phyloP scores from a whole-genome alignment of 179 eudicot genomes.

The Dionaea muscipula region DNA sequence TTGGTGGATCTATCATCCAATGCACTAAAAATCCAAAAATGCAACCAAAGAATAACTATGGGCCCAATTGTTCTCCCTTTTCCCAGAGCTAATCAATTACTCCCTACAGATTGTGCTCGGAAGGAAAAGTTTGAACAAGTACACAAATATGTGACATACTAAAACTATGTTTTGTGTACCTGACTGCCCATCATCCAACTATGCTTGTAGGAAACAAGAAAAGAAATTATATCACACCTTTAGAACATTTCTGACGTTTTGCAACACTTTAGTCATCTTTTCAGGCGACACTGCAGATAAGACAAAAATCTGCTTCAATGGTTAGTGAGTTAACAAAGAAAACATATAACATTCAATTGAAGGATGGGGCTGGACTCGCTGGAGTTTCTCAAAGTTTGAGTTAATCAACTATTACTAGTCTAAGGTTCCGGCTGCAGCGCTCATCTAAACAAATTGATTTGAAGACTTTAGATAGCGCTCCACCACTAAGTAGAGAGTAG shows the following conservation, averaged over 20 bases:
- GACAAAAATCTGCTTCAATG: constrained; percentile 85
- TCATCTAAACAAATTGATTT: too few species aligned
- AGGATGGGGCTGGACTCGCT: neutral
- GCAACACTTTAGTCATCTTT: constrained; percentile 64
- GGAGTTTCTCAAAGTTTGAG: neutral
- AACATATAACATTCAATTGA: neutral
- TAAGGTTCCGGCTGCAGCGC: neutral
- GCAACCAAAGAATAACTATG: neutral
- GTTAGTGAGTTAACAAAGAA: constrained; percentile 38
- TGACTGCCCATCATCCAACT: too few species aligned
- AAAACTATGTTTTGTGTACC: too few species aligned
- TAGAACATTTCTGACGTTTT: constrained; percentile 61
- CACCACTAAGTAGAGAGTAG: too few species aligned
- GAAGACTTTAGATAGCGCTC: too few species aligned
- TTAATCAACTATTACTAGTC: neutral
- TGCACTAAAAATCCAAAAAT: neutral
- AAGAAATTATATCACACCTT: constrained; percentile 36
- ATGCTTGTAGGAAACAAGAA: neutral
- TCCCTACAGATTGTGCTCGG: too few species aligned
- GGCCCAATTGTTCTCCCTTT: too few species aligned
- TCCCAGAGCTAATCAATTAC: too few species aligned
- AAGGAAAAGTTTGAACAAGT: too few species aligned
- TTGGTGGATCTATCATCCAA: neutral
- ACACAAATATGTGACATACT: too few species aligned
- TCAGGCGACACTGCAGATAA: constrained; percentile 97